Evolutionary conservation across 1,139 yeast genomes (phyloP).

Genomic region (Lodderomyces metapsilosis): DNA sequence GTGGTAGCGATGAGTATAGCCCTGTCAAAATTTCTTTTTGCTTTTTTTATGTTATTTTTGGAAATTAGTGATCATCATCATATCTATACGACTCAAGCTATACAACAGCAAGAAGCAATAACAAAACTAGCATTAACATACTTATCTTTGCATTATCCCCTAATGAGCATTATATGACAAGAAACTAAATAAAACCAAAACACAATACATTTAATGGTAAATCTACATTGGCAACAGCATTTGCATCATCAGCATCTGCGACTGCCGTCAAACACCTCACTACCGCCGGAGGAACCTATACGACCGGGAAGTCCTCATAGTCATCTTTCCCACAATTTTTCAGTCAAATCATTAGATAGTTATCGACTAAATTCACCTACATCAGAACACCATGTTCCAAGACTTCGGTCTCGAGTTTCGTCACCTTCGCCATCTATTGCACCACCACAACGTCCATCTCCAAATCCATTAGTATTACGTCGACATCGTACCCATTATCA

Average conservation of each 20-base stretch:
- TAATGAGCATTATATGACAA: neutral
- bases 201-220: neutral
- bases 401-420: neutral
- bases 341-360: conserved; percentile 3
- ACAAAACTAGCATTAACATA: no score
- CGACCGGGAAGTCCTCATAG: neutral
- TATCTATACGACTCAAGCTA: no score
- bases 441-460: neutral
- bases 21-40: neutral
- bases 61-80: neutral
- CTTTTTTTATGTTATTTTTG: neutral
- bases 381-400: neutral
- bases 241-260: neutral
- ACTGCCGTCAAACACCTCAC: neutral
- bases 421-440: neutral
- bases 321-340: neutral
- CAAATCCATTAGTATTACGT: no score
- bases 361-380: conserved; percentile 1
- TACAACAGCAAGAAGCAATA: no score
- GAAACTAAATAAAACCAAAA: neutral
- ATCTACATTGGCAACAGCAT: neutral
- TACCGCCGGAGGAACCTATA: neutral
- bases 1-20: conserved; percentile 1
- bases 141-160: neutral
- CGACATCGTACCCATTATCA: neutral